Base-by-base conservation (phyloP, 371 early-diverging fungal genomes). In the Zopfochytrium polystomum region DNA sequence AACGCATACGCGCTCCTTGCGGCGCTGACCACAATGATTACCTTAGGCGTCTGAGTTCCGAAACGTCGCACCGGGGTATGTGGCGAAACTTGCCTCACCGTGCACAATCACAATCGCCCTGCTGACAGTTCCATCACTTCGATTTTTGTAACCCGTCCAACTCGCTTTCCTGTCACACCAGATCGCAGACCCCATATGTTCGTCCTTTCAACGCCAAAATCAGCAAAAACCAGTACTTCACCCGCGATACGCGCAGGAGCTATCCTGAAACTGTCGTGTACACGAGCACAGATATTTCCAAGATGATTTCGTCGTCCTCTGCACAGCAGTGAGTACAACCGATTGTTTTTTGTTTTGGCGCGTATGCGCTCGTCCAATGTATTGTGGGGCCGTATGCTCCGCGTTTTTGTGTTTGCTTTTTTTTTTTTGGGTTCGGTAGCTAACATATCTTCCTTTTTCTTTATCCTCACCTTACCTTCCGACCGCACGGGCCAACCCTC, bases 241-340 rank as follows among this genome's bases (percentile, higher is more conserved):
- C 86, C 63, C 88, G 94, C 59, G 96, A 96, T 71, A 80, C 82
- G 59, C 85, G 96, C 62, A 85, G 95, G 71, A 86, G 88, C 76
- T 95, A 89, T 72, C 96, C 96, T 58, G 87, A 88, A 58, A 76
- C 88, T n/a, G 87, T 88, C 35, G 83, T 88, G 13, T 92, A 88
- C 65, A 86, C 86, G 20, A 25, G 54, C 15, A 33, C 55, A 9
- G 78, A 78, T 26, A 48, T 71, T 23, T 23, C 15, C 7, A 48
- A 57, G 62, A n/a, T 76, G 23, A 44, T 63, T 23, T n/a, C n/a
- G n/a, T n/a, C n/a, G n/a, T n/a, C n/a, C n/a, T n/a, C n/a, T n/a
- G n/a, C n/a, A n/a, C n/a, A n/a, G n/a, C n/a, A n/a, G n/a, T n/a
- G n/a, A n/a, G n/a, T n/a, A n/a, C n/a, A n/a, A n/a, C n/a, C n/a